Evolutionary conservation across 768 basidiomycete genomes (phyloP).

Genomic region (Sarcodon aspratus): DNA sequence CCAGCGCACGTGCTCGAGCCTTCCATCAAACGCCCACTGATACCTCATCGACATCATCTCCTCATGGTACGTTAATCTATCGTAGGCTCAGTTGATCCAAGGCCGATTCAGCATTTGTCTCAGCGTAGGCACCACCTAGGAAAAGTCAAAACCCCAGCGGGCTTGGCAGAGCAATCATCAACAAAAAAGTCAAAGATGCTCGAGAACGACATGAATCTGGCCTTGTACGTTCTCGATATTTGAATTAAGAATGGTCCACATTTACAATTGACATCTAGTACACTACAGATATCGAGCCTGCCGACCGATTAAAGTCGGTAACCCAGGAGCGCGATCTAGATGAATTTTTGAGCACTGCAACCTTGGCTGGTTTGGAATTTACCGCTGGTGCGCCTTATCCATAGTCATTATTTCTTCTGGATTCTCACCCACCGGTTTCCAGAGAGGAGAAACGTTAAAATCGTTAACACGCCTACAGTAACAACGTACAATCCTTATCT

Average conservation of each 20-base stretch:
- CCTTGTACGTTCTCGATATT: slow-evolving; percentile 35
- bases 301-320: slow-evolving; percentile 71
- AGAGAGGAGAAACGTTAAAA: slow-evolving; percentile 77
- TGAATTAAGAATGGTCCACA: not conserved
- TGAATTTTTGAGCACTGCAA: slow-evolving; percentile 91
- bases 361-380: slow-evolving; percentile 91
- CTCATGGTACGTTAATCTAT: too few relatives aligned
- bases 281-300: slow-evolving; percentile 59
- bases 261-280: slow-evolving; percentile 33
- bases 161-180: slow-evolving; percentile 91
- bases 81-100: too few relatives aligned
- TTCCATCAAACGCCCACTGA: too few relatives aligned
- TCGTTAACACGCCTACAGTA: slow-evolving; percentile 48
- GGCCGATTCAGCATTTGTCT: too few relatives aligned
- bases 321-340: slow-evolving; percentile 95
- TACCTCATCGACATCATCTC: too few relatives aligned
- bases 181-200: slow-evolving; percentile 76
- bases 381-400: slow-evolving; percentile 61
- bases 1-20: too few relatives aligned
- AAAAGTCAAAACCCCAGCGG: slow-evolving; percentile 66
- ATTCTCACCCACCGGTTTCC: not conserved
- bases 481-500: slow-evolving; percentile 75
- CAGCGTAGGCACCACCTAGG: slow-evolving; percentile 40
- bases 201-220: slow-evolving; percentile 47
- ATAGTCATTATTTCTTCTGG: slow-evolving; percentile 2